Conservation (phyloP, 345 rosid genomes). For the Leavenworthia alabamica region DNA sequence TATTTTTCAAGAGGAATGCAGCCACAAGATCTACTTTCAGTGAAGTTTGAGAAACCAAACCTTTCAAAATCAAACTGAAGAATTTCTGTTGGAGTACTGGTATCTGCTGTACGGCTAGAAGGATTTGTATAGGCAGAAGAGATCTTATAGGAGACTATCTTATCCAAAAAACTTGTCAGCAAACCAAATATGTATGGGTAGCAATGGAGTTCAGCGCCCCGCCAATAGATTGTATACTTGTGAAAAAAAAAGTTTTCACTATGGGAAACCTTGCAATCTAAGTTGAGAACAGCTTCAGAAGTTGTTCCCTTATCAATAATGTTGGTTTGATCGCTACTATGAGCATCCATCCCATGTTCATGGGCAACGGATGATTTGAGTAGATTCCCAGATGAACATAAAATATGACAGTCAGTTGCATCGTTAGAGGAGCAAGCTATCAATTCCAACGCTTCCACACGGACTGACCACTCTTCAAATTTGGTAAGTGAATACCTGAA, state of each 20-base stretch:
- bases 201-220: constrained; percentile 72
- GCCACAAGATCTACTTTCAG: constrained; percentile 45
- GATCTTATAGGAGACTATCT: constrained; percentile 39
- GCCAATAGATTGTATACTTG: constrained; percentile 45
- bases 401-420: constrained; percentile 35
- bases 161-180: constrained; percentile 46
- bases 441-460: constrained; percentile 45
- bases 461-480: constrained; percentile 44
- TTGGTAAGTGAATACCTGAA: constrained; percentile 53
- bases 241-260: constrained; percentile 25
- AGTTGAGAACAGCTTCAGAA: constrained; percentile 41
- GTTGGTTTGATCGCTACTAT: constrained; percentile 20
- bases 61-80: constrained; percentile 42
- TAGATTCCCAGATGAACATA: constrained; percentile 49
- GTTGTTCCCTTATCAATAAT: constrained; percentile 15
- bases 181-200: constrained; percentile 54
- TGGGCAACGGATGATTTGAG: constrained; percentile 27
- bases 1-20: constrained; percentile 56
- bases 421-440: constrained; percentile 34
- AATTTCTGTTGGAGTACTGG: constrained; percentile 26
- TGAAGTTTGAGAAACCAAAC: constrained; percentile 74
- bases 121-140: constrained; percentile 23
- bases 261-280: constrained; percentile 48
- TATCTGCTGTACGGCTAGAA: constrained; percentile 17
- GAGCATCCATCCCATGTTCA: constrained; percentile 31